Percentiles rank a stretch among this genome's conserved stretches.
phyloP scores from a whole-genome alignment of 192 early-diverging fungal species.

The Thamnidium elegans region DNA sequence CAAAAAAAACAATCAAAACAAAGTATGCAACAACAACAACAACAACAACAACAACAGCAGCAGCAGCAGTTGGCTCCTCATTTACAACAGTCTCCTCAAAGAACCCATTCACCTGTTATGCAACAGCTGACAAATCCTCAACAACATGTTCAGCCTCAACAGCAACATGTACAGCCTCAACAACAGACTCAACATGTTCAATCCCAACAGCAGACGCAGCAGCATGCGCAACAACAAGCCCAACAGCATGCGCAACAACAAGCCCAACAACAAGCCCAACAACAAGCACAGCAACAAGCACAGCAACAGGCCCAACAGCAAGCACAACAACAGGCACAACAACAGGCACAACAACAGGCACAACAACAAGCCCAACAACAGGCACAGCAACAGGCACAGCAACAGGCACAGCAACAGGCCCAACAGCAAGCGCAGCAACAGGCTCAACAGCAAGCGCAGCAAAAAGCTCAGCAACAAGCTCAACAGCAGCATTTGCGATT shows the following conservation, averaged over 20 bases:
- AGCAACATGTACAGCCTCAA: neutral
- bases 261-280: neutral
- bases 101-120: neutral
- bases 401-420: slow-evolving; percentile 3
- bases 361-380: slow-evolving; percentile 7
- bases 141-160: neutral
- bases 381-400: slow-evolving; percentile 1
- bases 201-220: neutral
- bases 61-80: neutral
- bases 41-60: slow-evolving; percentile 1
- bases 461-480: slow-evolving; percentile 11
- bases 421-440: slow-evolving; percentile 17
- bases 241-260: slow-evolving; percentile 1
- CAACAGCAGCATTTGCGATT: neutral
- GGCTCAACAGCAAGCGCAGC: neutral
- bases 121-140: neutral
- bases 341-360: slow-evolving; percentile 4
- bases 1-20: neutral
- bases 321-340: slow-evolving; percentile 1
- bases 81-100: neutral
- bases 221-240: slow-evolving; percentile 2
- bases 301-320: neutral
- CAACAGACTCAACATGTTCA: neutral
- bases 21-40: neutral
- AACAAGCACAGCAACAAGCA: neutral